Base-by-base conservation (phyloP, 2,329 filamentous ascomycete species). In the Gremmenia infestans region DNA sequence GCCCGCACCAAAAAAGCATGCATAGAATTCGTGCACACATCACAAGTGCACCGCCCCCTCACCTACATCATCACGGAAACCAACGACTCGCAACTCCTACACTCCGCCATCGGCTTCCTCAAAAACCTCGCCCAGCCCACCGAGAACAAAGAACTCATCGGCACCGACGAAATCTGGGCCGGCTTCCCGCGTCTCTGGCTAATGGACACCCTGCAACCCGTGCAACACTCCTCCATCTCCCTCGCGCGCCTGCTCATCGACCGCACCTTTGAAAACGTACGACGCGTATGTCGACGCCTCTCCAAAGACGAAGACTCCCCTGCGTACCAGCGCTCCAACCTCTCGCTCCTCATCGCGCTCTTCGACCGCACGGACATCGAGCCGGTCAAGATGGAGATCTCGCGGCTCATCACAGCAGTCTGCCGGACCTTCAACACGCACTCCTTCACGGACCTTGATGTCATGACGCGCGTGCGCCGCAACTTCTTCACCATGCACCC, bases 61-160 rank as follows among this genome's bases (percentile, higher is more conserved):
- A 66, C 78, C 48, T 54, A 66, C 15, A 63, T 81, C 42, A 70
- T 86, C 19, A 66, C 72, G 8, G 68, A 78, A 25, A 63, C 72
- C 0, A 67, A 53, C 7, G 74, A 79, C 58, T 67, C 76, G 0
- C 80, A 84, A 58, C 76, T 83, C 15, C 72, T 83, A 0, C 82
- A 86, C 64, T 76, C 81, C 1, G 72, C 75, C 2, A 72, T 87
- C 17, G 79, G 81, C 7, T 85, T 85, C 63, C 76, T 86, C 57
- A 86, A 85, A 68, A 87, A 87, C 66, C 77, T 87, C 8, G 80
- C 83, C 25, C 81, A 87, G 50, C 81, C 82, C 0, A 55, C 70
- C 0, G 66, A 68, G 25, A 86, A 86, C 70, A 86, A 84, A 66
- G 59, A 73, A 2, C 48, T 70, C 0, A 72, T 87, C 1, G 78